Base-by-base conservation (phyloP, 768 basidiomycete genomes). In the Coprinopsis cinerea region DNA sequence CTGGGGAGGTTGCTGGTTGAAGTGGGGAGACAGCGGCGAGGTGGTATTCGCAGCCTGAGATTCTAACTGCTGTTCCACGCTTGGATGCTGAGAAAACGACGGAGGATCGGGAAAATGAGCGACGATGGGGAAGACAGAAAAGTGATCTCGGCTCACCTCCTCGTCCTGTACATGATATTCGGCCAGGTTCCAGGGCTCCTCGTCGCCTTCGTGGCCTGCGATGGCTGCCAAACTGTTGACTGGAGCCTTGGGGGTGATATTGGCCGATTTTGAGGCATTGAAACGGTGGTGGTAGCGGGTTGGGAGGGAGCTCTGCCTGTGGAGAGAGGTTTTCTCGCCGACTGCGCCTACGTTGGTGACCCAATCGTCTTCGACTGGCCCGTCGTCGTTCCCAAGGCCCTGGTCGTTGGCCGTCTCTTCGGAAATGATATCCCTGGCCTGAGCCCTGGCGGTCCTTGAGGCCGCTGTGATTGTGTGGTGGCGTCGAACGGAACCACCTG, bases 151-250 rank as follows among this genome's bases (percentile, higher is more conserved):
- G 60, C 68, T 55, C 53, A 87, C 88, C 67, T 88, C 85, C 26
- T 87, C 86, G 46, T 83, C 83, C 51, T 79, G 71, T 11, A 65
- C 71, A 68, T 62, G 78, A 67, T 66, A 73, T 27, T 74, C 77
- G 34, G 81, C 80, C 36, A 75, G 70, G 63, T 88, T 86, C 90
- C 90, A 92, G 49, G 88, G 85, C 55, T 91, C 89, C 62, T 92
- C 89, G 53, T 90, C 89, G 57, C 84, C 88, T 57, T 92, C 89
- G 59, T 88, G 85, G 35, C 88, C 88, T 45, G 86, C 82, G 65
- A 92, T 92, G 48, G 86, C 86, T 28, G 85, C 79, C 47, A 92
- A 79, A 64, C 87, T 91, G 59, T 90, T 91, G 66, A 91, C 71
- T 24, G 50, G 32, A 20, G 79, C 78, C 52, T 87, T 82, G 27